Percentiles rank a stretch among this genome's conserved stretches.
Evolutionary conservation across 1,284 basidiomycete species (phyloP).

Genomic region (Peniophora sp.): DNA sequence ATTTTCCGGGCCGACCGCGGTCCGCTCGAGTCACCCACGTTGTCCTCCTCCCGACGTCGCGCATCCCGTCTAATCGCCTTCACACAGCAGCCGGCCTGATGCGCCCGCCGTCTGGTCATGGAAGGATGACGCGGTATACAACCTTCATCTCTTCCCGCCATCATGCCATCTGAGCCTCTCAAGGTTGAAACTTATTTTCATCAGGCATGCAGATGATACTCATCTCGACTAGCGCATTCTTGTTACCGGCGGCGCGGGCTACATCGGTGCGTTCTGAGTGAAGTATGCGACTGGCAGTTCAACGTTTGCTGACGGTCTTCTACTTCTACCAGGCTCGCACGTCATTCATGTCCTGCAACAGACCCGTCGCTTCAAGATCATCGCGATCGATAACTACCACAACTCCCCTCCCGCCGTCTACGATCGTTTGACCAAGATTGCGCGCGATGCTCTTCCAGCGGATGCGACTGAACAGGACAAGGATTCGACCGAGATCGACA

Average conservation of each 20-base stretch:
- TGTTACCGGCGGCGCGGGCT: slow-evolving; percentile 79
- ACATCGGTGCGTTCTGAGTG: slow-evolving; percentile 51
- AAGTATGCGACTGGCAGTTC: background rate
- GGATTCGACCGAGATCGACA: slow-evolving; percentile 64
- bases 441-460: slow-evolving; percentile 58
- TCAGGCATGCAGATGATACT: too few species aligned
- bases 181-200: too few species aligned
- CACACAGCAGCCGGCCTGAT: too few species aligned
- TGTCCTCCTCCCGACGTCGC: too few species aligned
- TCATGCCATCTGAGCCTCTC: too few species aligned
- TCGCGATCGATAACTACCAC: slow-evolving; percentile 90
- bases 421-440: slow-evolving; percentile 70
- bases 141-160: too few species aligned
- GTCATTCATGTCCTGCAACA: slow-evolving; percentile 82
- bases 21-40: too few species aligned
- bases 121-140: too few species aligned
- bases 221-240: slow-evolving; percentile 47
- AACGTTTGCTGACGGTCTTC: slow-evolving; percentile 1
- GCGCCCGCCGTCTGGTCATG: too few species aligned
- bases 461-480: slow-evolving; percentile 58
- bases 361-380: slow-evolving; percentile 84
- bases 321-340: slow-evolving; percentile 66
- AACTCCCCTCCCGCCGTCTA: slow-evolving; percentile 80
- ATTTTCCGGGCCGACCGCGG: too few species aligned
- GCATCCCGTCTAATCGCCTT: too few species aligned